Evolutionary conservation across 768 basidiomycete species (phyloP).

Genomic region (Termitomyces sp.): DNA sequence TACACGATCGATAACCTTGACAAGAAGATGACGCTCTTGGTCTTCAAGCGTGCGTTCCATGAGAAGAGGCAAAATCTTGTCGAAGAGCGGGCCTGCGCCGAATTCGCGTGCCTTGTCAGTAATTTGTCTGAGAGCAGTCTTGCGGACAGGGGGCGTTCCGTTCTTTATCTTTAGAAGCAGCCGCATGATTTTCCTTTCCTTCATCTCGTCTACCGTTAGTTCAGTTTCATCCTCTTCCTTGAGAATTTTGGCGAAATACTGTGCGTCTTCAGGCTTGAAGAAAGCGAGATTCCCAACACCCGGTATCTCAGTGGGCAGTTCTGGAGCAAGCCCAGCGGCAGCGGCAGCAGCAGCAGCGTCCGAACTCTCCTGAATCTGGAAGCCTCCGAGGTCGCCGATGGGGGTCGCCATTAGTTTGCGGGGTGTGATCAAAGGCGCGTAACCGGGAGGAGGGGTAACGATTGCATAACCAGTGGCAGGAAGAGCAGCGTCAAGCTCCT

Average conservation of each 20-base stretch:
- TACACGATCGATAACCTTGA: slow-evolving; percentile 98
- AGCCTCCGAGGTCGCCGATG: slow-evolving; percentile 69
- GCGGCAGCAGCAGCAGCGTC: slow-evolving; percentile 87
- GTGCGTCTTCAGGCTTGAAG: slow-evolving; percentile 97
- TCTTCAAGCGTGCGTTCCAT: slow-evolving; percentile 99
- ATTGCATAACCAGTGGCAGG: slow-evolving; percentile 86
- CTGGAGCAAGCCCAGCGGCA: slow-evolving; percentile 88
- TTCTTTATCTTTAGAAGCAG: slow-evolving; percentile 98
- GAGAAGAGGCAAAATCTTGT: slow-evolving; percentile 96
- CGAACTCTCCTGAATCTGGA: slow-evolving; percentile 95
- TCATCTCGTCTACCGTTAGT: slow-evolving; percentile 95
- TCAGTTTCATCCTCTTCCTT: slow-evolving; percentile 95
- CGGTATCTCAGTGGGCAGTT: slow-evolving; percentile 95
- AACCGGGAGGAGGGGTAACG: slow-evolving; percentile 92
- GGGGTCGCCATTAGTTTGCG: slow-evolving; percentile 61
- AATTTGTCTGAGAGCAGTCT: slow-evolving; percentile 96
- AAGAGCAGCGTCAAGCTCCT: slow-evolving; percentile 90
- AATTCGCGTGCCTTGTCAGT: slow-evolving; percentile 99
- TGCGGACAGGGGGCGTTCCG: slow-evolving; percentile 96
- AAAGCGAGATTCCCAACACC: slow-evolving; percentile 97
- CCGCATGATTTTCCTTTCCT: slow-evolving; percentile 99
- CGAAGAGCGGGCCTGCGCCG: slow-evolving; percentile 96
- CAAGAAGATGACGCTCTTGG: slow-evolving; percentile 95
- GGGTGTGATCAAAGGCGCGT: slow-evolving; percentile 73
- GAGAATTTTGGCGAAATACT: slow-evolving; percentile 95